Evolutionary conservation across 345 rosid species (phyloP), one percentile per base, ranked within the genome.

Genomic region (Eutrema yunnanense): DNA sequence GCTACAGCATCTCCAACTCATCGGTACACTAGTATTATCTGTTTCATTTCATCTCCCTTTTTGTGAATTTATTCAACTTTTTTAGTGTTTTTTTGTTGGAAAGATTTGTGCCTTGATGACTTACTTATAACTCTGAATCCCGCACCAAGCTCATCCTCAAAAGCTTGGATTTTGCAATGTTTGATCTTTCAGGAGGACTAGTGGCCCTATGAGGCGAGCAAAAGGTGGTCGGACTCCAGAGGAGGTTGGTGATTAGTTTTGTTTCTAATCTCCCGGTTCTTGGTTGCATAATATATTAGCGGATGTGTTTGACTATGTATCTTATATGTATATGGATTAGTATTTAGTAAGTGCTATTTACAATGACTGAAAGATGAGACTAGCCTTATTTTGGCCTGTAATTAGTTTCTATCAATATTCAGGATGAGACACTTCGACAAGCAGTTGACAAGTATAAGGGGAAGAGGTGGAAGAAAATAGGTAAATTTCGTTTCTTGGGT

Each of bases 191-290:
- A 95, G 99, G 85, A 90, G 99, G 80, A 95, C 92, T 49, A 89
- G 86, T 14, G 99, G 99, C 6, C 99, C 97, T 53, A 90, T 95
- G 49, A 86, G 99, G 81, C 87, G 96, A 58, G 96, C 99, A 11
- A 95, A 92, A 81, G 96, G 99, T 46, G 99, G 99, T 61, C 92
- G 97, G 98, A 93, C 97, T 61, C 93, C 84, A 0, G 86, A 88
- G 79, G 98, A 92, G 93, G 97, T 91, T 59, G 44, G 78, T 67
- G 14, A 22, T 69, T 42, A 4, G 12, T 63, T 59, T 38, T 40
- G 27, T 29, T 30, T 32, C 27, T 33, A 2, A 2, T 16, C 50
- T 50, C 3, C 12, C 1, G 4, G 8, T 53, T 32, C 19, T 68
- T 33, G 3, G 34, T 56, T 59, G 5, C 38, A 44, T 13, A 9